phyloP scores from a whole-genome alignment of 805 yeast species.

The Teunomyces kruisii region DNA sequence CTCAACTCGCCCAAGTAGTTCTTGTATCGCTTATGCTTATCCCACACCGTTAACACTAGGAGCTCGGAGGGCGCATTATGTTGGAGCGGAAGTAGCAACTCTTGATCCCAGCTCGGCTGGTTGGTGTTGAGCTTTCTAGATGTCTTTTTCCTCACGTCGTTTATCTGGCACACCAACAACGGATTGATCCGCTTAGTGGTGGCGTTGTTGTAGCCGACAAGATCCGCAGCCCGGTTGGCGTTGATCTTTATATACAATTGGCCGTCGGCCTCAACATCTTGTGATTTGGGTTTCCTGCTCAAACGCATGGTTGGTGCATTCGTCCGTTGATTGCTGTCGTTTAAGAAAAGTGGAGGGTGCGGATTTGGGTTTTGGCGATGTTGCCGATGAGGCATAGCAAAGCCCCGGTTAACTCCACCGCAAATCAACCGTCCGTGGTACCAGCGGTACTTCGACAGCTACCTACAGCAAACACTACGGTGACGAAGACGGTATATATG shows the following conservation, averaged over 20 bases:
- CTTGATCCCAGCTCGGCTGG: constrained; percentile 43
- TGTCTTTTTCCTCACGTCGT: constrained; percentile 28
- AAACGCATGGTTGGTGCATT: constrained; percentile 3
- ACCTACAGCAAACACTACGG: too few species aligned
- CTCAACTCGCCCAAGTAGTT: constrained; percentile 43
- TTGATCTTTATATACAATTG: constrained; percentile 30
- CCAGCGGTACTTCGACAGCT: too few species aligned
- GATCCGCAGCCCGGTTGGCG: constrained; percentile 41
- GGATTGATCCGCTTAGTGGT: constrained; percentile 31
- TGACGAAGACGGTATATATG: too few species aligned
- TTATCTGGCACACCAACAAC: constrained; percentile 34
- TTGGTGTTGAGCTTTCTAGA: constrained; percentile 30
- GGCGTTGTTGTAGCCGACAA: constrained; percentile 16
- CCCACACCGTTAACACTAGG: constrained; percentile 39
- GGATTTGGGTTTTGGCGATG: too few species aligned
- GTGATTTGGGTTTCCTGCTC: not conserved
- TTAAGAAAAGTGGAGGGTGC: not conserved
- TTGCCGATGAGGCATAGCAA: too few species aligned
- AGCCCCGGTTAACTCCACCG: too few species aligned
- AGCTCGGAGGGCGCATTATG: constrained; percentile 27
- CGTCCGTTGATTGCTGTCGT: not conserved
- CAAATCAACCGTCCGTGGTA: too few species aligned
- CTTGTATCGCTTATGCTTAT: constrained; percentile 35
- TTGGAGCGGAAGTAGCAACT: constrained; percentile 30
- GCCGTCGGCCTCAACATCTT: not conserved